phyloP scores from a whole-genome alignment of 495 filamentous ascomycete genomes.

The Pseudevernia furfuracea region DNA sequence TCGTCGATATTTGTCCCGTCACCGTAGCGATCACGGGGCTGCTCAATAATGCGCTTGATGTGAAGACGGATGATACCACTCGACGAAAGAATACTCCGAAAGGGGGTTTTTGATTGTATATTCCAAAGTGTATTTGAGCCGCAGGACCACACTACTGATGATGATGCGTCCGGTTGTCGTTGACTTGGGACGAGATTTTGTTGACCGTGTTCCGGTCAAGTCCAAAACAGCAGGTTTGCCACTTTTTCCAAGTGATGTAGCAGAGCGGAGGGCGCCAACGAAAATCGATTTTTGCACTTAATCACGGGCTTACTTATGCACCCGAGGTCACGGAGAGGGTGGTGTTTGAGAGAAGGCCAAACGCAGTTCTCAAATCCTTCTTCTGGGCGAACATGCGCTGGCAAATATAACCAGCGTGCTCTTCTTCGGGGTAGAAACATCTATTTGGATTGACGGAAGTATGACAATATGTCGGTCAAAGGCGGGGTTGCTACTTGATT shows the following conservation, averaged over 20 bases:
- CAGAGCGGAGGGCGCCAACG: slow-evolving; percentile 19
- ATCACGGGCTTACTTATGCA: slow-evolving; percentile 20
- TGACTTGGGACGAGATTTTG: slow-evolving; percentile 10
- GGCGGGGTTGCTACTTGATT: slow-evolving; percentile 18
- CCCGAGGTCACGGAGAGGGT: slow-evolving; percentile 24
- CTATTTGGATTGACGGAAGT: not conserved
- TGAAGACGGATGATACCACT: slow-evolving; percentile 2
- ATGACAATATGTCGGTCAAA: slow-evolving; percentile 17
- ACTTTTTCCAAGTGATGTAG: slow-evolving; percentile 26
- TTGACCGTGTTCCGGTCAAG: slow-evolving; percentile 14
- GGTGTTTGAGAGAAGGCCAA: slow-evolving; percentile 10
- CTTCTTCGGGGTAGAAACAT: not conserved
- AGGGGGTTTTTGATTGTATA: too few relatives aligned
- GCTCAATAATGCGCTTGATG: not conserved
- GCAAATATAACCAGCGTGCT: slow-evolving; percentile 22
- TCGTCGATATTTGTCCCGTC: too few relatives aligned
- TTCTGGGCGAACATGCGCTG: slow-evolving; percentile 21
- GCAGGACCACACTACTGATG: too few relatives aligned
- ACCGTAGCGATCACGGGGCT: not conserved
- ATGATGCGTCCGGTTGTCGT: slow-evolving; percentile 17
- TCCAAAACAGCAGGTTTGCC: slow-evolving; percentile 21
- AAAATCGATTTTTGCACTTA: slow-evolving; percentile 21
- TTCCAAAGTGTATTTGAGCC: too few relatives aligned
- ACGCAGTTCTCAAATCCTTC: slow-evolving; percentile 19
- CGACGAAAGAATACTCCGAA: too few relatives aligned